phyloP scores from a whole-genome alignment of 345 rosid species.

The Euphorbia tirucalli region DNA sequence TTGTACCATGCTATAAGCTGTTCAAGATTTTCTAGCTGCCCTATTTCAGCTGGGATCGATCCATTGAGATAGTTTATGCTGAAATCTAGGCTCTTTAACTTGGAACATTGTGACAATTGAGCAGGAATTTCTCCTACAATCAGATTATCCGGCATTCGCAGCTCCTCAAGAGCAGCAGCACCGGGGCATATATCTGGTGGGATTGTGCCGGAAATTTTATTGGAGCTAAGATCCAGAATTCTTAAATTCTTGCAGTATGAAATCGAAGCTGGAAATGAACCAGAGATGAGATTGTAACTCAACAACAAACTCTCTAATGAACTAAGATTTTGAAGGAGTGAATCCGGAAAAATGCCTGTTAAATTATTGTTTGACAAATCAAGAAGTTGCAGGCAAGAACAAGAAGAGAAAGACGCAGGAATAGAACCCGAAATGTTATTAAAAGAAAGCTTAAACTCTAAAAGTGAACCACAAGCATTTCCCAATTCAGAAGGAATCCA shows the following conservation, averaged over 20 bases:
- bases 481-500: constrained; percentile 83
- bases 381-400: constrained; percentile 64
- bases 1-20: constrained; percentile 92
- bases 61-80: constrained; percentile 87
- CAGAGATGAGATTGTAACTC: constrained; percentile 68
- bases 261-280: constrained; percentile 66
- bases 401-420: constrained; percentile 60
- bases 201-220: constrained; percentile 63
- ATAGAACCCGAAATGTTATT: constrained; percentile 82
- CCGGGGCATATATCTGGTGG: constrained; percentile 85
- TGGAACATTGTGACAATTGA: constrained; percentile 68
- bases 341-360: constrained; percentile 71
- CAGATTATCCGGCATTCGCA: constrained; percentile 79
- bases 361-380: constrained; percentile 87
- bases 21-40: constrained; percentile 74
- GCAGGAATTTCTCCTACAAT: constrained; percentile 70
- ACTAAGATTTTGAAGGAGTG: constrained; percentile 49
- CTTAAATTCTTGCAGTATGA: constrained; percentile 65
- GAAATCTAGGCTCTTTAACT: constrained; percentile 68
- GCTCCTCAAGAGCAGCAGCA: constrained; percentile 69
- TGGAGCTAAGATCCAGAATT: constrained; percentile 75
- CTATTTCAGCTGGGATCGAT: constrained; percentile 75
- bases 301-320: constrained; percentile 62
- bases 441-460: constrained; percentile 54
- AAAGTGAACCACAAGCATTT: constrained; percentile 58